phyloP scores from a whole-genome alignment of 768 basidiomycete species.

The Peribolospora baueri region DNA sequence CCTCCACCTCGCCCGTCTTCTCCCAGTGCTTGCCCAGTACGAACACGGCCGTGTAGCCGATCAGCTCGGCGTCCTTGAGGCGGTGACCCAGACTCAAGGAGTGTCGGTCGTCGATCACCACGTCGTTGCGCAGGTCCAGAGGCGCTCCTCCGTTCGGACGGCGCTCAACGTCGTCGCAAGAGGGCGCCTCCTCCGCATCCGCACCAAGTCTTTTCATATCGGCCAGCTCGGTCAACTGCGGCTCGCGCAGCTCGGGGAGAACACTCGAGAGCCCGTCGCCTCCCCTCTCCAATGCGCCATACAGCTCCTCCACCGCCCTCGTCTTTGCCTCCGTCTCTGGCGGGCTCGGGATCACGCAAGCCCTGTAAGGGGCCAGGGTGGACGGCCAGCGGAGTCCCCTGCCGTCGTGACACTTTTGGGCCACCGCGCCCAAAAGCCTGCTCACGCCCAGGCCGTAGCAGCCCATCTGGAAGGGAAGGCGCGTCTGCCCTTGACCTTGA shows the following conservation, averaged over 20 bases:
- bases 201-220: no score
- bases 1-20: background rate
- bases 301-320: no score
- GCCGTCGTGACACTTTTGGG: conserved; percentile 1
- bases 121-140: background rate
- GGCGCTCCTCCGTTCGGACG: no score
- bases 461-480: conserved; percentile 5
- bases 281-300: no score
- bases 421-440: conserved; percentile 4
- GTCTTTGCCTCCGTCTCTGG: background rate
- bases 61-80: conserved; percentile 5
- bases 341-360: background rate
- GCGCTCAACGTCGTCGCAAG: no score
- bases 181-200: no score
- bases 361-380: conserved; percentile 1
- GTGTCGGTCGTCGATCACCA: conserved; percentile 5
- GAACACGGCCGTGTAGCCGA: conserved; percentile 2
- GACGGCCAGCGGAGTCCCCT: conserved; percentile 5
- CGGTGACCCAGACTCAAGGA: conserved; percentile 1
- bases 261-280: no score
- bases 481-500: background rate
- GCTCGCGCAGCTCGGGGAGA: no score
- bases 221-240: no score
- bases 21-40: conserved; percentile 3
- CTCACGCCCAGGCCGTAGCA: conserved; percentile 8